Base-by-base conservation (phyloP, 2,329 filamentous ascomycete genomes). In the Aquanectria penicillioides region DNA sequence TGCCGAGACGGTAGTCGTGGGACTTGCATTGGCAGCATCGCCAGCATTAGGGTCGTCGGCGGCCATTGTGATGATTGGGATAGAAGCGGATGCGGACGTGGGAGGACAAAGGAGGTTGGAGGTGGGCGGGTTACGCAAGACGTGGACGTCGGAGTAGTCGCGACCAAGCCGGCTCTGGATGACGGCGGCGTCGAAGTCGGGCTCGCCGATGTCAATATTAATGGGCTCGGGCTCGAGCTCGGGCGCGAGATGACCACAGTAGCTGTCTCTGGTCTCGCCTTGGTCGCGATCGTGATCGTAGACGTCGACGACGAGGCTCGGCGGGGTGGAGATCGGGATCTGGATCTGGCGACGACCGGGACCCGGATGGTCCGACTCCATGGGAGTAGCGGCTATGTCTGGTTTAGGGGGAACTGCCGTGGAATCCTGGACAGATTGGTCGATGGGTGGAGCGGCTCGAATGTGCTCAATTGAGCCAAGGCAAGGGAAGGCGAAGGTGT, bases 251-350 rank as follows among this genome's bases (percentile, higher is more conserved):
- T 61, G 57, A 28, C 34, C 37, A 23, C 47, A 37, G n/a, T 61
- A 49, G 28, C 9, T 12, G 29, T 31, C 43, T 17, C 38, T 38
- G 22, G 46, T 43, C 18, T 52, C 38, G 41, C 62, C 62, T 63
- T 65, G 57, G 44, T 60, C 66, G 53, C 55, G 40, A 41, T 61
- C 55, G 25, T 55, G 49, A 12, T 58, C 62, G 38, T 67, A 61
- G 36, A 69, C 36, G 54, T 61, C 41, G 36, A 63, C 56, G 33
- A 70, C 61, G 51, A 70, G 55, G 63, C 66, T 69, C 53, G 68
- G 68, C 46, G 68, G 68, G 57, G 59, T 57, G 62, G 61, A 53
- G 50, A 64, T 63, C 48, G 59, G 61, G 57, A 36, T 47, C 46
- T 56, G 56, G 48, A 48, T 36, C 54, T 64, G 51, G 58, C 59